Evolutionary conservation across 768 basidiomycete species (phyloP), one percentile per base, ranked within the genome.

Genomic region (Fibroporia radiculosa): DNA sequence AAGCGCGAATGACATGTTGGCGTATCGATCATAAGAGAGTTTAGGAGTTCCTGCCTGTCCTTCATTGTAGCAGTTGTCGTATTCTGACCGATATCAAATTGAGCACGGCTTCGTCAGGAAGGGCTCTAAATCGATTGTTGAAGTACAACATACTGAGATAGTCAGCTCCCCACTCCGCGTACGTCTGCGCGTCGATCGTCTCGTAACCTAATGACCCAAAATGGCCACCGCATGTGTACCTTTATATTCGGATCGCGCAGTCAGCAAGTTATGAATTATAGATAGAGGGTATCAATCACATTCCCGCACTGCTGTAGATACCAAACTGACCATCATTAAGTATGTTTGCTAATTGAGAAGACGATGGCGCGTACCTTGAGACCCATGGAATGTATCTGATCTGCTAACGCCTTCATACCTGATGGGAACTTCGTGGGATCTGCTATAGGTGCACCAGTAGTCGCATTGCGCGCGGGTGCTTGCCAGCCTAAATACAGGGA

Each of bases 21-120:
- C 55, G 44, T 60, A 68, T 6, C 66, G 55, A n/a, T 66, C 59
- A 42, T 57, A 63, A 1, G 67, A 67, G 36, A 66, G 57, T 34
- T 48, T 45, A 7, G 66, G 62, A 4, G 62, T 63, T 12, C 67
- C 66, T 2, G 63, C 41, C 10, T 55, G 62, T 8, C 67, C 67
- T 47, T 66, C 62, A 51, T 68, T 69, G 51, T 53, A 64, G 56
- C 67, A 68, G 38, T 69, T 69, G 51, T 69, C 67, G 43, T 69
- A 69, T 48, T 69, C 60, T 52, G 33, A 1, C 23, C 16, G 18
- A n/a, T n/a, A 22, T 42, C 20, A 27, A 32, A 27, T 1, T 13
- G 11, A 32, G n/a, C 3, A 40, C 23, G 25, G 11, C 10, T 8
- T 18, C 36, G 29, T 36, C 11, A 12, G 18, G 3, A n/a, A 37